These are phyloP conservation scores for Trichosanthes truncata DNA, from an alignment of 306 rosid species.

Conservation along the genomic window DNA sequence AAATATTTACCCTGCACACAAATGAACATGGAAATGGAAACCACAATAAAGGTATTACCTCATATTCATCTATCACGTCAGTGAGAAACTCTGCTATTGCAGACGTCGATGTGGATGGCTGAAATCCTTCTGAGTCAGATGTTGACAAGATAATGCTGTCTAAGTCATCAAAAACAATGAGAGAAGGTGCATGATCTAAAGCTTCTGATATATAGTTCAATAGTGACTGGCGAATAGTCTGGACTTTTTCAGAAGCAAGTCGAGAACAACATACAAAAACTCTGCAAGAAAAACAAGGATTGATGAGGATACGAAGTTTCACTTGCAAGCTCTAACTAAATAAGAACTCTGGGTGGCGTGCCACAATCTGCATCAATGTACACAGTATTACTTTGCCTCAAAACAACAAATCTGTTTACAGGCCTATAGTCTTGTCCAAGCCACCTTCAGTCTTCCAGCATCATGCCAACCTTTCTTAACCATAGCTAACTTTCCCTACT, in stretches of 20 bases:
- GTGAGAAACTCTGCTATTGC: slow-evolving; percentile 61
- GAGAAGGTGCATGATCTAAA: slow-evolving; percentile 80
- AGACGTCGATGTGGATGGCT: slow-evolving; percentile 39
- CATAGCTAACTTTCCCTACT: background rate
- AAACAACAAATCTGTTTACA: background rate
- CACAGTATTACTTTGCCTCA: background rate
- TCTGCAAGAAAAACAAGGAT: slow-evolving; percentile 29
- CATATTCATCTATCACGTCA: slow-evolving; percentile 80
- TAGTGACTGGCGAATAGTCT: slow-evolving; percentile 47
- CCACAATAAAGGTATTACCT: slow-evolving; percentile 36
- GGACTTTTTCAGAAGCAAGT: slow-evolving; percentile 68
- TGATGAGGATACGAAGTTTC: slow-evolving; percentile 14
- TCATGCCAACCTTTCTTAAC: background rate
- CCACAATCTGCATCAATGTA: background rate
- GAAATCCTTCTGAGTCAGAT: slow-evolving; percentile 70
- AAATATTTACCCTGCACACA: background rate
- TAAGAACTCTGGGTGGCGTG: background rate
- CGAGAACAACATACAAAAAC: slow-evolving; percentile 71
- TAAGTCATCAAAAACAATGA: slow-evolving; percentile 80
- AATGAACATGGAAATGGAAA: slow-evolving; percentile 1
- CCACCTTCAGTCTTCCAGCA: background rate
- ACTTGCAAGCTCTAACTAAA: background rate
- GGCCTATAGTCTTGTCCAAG: background rate
- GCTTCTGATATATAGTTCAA: slow-evolving; percentile 70
- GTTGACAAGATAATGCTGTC: slow-evolving; percentile 62